These are phyloP conservation scores for Powellomyces hirtus DNA, from an alignment of 192 early-diverging fungal species.

Conservation along the genomic window DNA sequence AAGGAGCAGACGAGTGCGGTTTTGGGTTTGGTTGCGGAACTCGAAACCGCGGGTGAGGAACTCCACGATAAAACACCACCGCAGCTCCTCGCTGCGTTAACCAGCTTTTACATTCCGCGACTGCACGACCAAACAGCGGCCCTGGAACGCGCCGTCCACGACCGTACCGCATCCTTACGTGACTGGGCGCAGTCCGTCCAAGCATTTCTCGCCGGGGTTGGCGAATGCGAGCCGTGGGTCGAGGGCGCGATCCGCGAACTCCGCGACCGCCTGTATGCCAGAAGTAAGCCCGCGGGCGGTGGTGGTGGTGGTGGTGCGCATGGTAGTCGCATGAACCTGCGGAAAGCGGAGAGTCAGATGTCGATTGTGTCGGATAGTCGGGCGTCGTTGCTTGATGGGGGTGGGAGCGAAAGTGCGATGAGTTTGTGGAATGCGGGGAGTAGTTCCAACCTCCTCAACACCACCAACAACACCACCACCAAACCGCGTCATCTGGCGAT, in stretches of 20 bases:
- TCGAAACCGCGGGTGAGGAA: background rate
- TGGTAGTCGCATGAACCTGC: background rate
- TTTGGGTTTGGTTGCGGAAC: background rate
- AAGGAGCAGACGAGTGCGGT: background rate
- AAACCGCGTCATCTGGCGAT: conserved; percentile 18
- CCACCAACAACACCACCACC: no score
- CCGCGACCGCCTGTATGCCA: conserved; percentile 19
- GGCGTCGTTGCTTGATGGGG: background rate
- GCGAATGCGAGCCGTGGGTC: conserved; percentile 3
- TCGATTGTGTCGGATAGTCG: background rate
- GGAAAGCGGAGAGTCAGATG: background rate
- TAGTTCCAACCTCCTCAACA: no score
- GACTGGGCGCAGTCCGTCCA: background rate
- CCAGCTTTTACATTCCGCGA: background rate
- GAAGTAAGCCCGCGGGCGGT: background rate
- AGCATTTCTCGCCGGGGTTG: background rate
- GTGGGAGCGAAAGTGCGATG: no score
- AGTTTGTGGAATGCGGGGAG: no score
- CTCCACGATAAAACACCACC: background rate
- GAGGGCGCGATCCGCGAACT: conserved; percentile 2
- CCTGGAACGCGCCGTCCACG: background rate
- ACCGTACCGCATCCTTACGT: background rate
- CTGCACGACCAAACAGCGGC: background rate
- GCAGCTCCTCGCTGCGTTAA: background rate
- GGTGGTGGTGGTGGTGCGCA: background rate